A percentile compares a stretch with the other conserved stretches of the same genome.
These are phyloP conservation scores for Phyllosticta citriasiana DNA, from an alignment of 2,329 filamentous ascomycete species.

Conservation along the genomic window DNA sequence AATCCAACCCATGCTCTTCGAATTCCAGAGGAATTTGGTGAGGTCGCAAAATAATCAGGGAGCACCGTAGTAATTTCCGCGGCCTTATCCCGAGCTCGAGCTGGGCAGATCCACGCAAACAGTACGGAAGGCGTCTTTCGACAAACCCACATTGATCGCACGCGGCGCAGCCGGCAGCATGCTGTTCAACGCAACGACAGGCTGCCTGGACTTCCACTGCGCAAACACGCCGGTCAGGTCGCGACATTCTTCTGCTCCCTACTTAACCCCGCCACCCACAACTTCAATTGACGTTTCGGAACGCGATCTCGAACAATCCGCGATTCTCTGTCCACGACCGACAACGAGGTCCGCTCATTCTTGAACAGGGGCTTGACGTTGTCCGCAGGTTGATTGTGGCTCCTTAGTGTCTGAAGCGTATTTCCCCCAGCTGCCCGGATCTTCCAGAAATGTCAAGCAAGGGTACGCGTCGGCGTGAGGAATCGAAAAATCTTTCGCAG, in stretches of 20 bases:
- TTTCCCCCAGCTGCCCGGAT: not conserved
- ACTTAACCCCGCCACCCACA: not conserved
- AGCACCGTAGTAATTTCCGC: not conserved
- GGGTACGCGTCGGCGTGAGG: not conserved
- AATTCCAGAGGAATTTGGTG: not conserved
- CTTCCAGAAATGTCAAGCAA: not conserved
- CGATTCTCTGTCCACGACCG: not conserved
- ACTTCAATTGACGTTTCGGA: not conserved
- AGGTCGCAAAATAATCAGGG: not conserved
- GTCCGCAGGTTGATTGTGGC: not conserved
- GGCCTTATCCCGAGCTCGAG: not conserved
- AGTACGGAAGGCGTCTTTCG: not conserved
- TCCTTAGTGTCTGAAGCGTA: not conserved
- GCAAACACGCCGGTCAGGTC: not conserved
- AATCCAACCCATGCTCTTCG: not conserved
- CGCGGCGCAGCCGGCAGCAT: not conserved
- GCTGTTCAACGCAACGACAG: not conserved
- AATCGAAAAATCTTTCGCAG: not conserved
- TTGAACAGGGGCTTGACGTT: not conserved
- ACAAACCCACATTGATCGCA: not conserved
- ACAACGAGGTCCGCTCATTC: not conserved
- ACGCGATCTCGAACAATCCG: not conserved
- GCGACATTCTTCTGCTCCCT: not conserved
- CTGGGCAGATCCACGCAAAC: not conserved
- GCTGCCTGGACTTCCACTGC: not conserved